Percentiles rank a stretch among this genome's conserved stretches.
These are phyloP conservation scores for Selaginella tamariscina DNA, from an alignment of 75 land plant species.

Conservation along the genomic window DNA sequence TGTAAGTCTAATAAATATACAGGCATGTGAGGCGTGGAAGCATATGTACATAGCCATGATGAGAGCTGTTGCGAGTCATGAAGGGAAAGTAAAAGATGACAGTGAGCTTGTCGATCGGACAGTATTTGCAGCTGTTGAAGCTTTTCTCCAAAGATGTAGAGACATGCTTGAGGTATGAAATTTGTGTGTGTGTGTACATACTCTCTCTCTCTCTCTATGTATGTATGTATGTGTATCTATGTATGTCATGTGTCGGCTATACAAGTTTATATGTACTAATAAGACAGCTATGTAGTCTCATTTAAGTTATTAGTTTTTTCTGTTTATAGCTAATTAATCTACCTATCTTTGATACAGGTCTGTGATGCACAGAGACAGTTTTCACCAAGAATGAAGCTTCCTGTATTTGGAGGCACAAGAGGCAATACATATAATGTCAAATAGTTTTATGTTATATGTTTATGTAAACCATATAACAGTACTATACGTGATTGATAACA, in stretches of 20 bases:
- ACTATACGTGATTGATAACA: too few species aligned
- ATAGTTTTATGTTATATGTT: too few species aligned
- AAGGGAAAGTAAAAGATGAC: background rate
- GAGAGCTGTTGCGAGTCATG: background rate
- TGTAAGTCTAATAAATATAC: too few species aligned
- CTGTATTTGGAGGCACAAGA: slow-evolving; percentile 27
- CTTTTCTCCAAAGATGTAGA: slow-evolving; percentile 25
- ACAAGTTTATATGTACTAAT: background rate
- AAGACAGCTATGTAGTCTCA: background rate
- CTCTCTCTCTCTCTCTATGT: too few species aligned
- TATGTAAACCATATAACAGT: too few species aligned
- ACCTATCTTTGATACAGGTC: slow-evolving; percentile 15
- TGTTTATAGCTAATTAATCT: background rate
- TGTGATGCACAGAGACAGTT: slow-evolving; percentile 35
- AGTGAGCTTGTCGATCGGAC: slow-evolving; percentile 5
- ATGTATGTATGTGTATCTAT: background rate
- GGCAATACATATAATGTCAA: too few species aligned
- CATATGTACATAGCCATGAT: slow-evolving; percentile 22
- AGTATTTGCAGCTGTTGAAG: slow-evolving; percentile 26
- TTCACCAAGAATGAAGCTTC: slow-evolving; percentile 17
- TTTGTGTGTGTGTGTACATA: background rate
- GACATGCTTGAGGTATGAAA: slow-evolving; percentile 27
- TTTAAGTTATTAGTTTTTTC: background rate
- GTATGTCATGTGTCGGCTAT: slow-evolving; percentile 3
- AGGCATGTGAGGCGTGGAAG: slow-evolving; percentile 29